Conservation (phyloP, 352 stramenopile species). For the Globisporangium orthogonon region DNA sequence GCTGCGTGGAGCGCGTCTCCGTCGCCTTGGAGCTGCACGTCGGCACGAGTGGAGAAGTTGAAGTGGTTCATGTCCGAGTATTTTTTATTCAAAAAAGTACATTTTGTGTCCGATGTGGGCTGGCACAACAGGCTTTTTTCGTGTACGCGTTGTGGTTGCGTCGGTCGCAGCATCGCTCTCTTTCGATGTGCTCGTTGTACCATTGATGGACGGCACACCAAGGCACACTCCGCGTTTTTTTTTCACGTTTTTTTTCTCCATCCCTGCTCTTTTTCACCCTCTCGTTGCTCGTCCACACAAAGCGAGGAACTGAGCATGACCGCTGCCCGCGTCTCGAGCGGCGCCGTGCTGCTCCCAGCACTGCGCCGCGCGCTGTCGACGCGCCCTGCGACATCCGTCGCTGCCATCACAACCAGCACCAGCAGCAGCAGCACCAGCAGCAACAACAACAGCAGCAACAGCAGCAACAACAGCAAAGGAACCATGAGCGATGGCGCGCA, state of each 20-base stretch:
- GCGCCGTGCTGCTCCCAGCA: background rate
- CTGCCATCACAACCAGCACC: too few relatives aligned
- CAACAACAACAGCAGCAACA: slow-evolving; percentile 20
- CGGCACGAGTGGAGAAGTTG: slow-evolving; percentile 27
- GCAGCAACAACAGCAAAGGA: slow-evolving; percentile 19
- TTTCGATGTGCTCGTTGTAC: too few relatives aligned
- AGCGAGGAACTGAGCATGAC: background rate
- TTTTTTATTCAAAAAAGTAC: slow-evolving; percentile 1
- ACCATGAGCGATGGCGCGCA: slow-evolving; percentile 14
- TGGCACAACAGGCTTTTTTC: too few relatives aligned
- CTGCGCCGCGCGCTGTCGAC: background rate
- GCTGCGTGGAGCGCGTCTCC: slow-evolving; percentile 22
- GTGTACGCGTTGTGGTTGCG: too few relatives aligned
- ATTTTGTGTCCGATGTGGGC: too few relatives aligned
- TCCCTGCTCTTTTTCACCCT: too few relatives aligned
- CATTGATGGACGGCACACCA: too few relatives aligned
- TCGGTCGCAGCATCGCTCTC: too few relatives aligned
- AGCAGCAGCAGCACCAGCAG: slow-evolving; percentile 14
- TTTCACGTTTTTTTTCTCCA: too few relatives aligned
- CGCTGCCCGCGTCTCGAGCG: background rate
- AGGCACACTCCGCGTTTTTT: too few relatives aligned
- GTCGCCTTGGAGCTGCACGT: slow-evolving; percentile 30
- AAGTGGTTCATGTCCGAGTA: slow-evolving; percentile 47
- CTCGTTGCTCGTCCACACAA: too few relatives aligned
- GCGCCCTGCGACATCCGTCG: background rate